Base-by-base conservation (phyloP, 129 eudicot species). In the Ambrosia artemisiifolia region DNA sequence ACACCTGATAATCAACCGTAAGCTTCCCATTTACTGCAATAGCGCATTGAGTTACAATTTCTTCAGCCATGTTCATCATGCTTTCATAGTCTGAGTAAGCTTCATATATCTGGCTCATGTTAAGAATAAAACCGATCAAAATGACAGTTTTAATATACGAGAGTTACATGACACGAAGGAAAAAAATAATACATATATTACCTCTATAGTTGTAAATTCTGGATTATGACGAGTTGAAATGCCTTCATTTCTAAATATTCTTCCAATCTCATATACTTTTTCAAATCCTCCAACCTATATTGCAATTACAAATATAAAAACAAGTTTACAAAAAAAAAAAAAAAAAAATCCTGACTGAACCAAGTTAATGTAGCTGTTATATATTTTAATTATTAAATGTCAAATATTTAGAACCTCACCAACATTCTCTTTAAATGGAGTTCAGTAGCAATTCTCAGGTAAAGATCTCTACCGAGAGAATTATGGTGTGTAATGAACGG, bases 191-290 rank as follows among this genome's bases (percentile, higher is more conserved):
- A 48, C 42, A 71, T 67, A 49, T 70, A 49, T 71, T 81, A 94
- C 97, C 97, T 95, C 99, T 61, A 95, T 95, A 13, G 99, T 95
- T 73, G 99, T 95, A 67, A 95, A 91, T 72, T 95, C 99, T 19
- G 99, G 99, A 91, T 95, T 95, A 83, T 95, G 99, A 74, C 97
- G 96, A 65, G 99, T 95, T 75, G 99, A 95, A 80, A 95, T 67
- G 84, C 99, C 99, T 86, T 95, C 99, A 67, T 95, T 95, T 79
- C 99, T 81, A 81, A 94, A 90, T 71, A 94, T 94, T 66, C 99
- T 86, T 44, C 99, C 96, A 30, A 94, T 90, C 80, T 94, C 97
- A 48, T 90, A 94, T 36, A 94, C 99, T 75, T 86, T 94, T 63
- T 94, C 99, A 32, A 94, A 94, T 50, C 99, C 97, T 19, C 99